A percentile compares a stretch with the other conserved stretches of the same genome.
phyloP scores from a whole-genome alignment of 164 flowering plant genomes.

The Vitis labrusca region DNA sequence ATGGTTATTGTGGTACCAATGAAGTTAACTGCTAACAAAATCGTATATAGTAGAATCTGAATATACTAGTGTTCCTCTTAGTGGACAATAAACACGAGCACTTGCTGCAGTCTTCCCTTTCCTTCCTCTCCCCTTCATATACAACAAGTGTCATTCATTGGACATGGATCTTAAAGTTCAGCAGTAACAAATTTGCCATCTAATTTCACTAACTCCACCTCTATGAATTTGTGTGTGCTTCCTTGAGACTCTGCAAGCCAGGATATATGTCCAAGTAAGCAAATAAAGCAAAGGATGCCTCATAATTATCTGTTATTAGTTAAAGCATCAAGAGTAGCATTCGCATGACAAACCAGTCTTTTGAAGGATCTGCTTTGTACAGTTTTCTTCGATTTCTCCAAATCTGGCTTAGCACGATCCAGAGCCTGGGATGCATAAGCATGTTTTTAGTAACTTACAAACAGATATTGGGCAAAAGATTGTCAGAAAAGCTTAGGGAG shows the following conservation, averaged over 20 bases:
- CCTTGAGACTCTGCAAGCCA: slow-evolving; percentile 31
- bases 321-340: slow-evolving; percentile 1
- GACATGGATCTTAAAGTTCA: background rate
- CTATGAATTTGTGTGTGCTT: slow-evolving; percentile 6
- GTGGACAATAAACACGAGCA: too few species aligned
- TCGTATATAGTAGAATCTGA: too few species aligned
- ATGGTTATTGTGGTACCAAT: too few species aligned
- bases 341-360: slow-evolving; percentile 41
- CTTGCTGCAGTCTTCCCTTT: too few species aligned
- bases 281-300: background rate
- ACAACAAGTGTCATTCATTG: background rate
- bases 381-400: slow-evolving; percentile 31
- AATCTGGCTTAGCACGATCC: slow-evolving; percentile 61
- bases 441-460: too few species aligned
- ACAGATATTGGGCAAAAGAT: too few species aligned
- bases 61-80: too few species aligned
- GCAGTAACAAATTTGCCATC: background rate
- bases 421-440: slow-evolving; percentile 30
- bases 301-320: background rate
- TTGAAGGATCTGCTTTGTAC: slow-evolving; percentile 47
- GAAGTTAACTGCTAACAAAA: too few species aligned
- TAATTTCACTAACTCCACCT: background rate
- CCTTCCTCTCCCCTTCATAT: too few species aligned
- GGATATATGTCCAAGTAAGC: background rate
- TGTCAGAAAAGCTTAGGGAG: too few species aligned